Percentiles rank a stretch among this genome's conserved stretches.
phyloP scores from a whole-genome alignment of 805 yeast species.

The Schwanniomyces sp. region DNA sequence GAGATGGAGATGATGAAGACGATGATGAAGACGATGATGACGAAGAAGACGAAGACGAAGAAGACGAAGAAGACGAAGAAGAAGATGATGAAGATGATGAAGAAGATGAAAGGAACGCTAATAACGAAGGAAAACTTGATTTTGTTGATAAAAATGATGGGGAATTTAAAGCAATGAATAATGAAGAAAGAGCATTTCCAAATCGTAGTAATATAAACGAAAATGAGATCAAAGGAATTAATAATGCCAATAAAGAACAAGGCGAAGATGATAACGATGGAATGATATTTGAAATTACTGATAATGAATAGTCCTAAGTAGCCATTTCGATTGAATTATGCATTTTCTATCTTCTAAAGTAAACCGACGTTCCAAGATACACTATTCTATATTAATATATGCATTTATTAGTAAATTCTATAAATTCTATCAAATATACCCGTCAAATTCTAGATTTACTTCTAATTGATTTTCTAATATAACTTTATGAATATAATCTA shows the following conservation, averaged over 20 bases:
- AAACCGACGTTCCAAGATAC: background rate
- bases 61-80: slow-evolving; percentile 19
- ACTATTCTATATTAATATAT: background rate
- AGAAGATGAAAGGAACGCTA: background rate
- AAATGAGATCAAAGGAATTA: slow-evolving; percentile 5
- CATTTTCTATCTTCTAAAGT: background rate
- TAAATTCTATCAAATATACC: background rate
- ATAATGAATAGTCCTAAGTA: slow-evolving; percentile 7
- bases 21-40: slow-evolving; percentile 40
- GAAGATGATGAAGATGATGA: slow-evolving; percentile 5
- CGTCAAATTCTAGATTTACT: slow-evolving; percentile 9
- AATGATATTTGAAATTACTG: slow-evolving; percentile 23
- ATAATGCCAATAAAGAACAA: background rate
- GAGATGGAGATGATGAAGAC: slow-evolving; percentile 36
- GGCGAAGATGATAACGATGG: slow-evolving; percentile 4
- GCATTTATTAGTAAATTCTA: background rate
- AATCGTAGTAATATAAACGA: slow-evolving; percentile 4
- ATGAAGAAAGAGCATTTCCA: slow-evolving; percentile 1
- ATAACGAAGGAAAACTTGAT: background rate
- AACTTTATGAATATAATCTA: slow-evolving; percentile 13
- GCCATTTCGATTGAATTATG: background rate
- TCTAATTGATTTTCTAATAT: slow-evolving; percentile 11
- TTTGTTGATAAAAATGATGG: background rate
- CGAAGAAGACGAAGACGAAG: slow-evolving; percentile 36
- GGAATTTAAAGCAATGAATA: slow-evolving; percentile 5